A percentile compares a stretch with the other conserved stretches of the same genome.
Conservation (phyloP, 139 green algal genomes). For the Micractinium conductrix region DNA sequence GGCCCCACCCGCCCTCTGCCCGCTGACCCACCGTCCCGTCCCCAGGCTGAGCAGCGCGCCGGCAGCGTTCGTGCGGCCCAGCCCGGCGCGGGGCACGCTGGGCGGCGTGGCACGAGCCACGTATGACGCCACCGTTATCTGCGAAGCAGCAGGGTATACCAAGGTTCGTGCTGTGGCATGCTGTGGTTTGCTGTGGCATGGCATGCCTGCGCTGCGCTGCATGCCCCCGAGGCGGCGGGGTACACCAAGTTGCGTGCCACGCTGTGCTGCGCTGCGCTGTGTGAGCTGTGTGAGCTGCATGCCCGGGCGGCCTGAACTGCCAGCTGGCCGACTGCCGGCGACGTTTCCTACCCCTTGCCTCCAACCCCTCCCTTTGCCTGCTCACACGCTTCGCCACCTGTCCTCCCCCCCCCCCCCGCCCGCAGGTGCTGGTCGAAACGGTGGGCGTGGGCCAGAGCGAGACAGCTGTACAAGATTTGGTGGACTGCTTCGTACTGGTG, state of each 20-base stretch:
- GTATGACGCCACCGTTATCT: constrained; percentile 64
- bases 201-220: too few relatives aligned
- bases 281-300: neutral
- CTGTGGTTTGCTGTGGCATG: constrained; percentile 21
- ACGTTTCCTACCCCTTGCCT: too few relatives aligned
- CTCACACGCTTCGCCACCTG: neutral
- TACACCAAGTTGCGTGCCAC: too few relatives aligned
- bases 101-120: constrained; percentile 69
- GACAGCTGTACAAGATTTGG: constrained; percentile 62
- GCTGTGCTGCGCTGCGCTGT: neutral
- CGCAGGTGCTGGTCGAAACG: constrained; percentile 60
- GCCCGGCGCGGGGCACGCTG: constrained; percentile 59
- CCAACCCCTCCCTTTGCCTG: neutral
- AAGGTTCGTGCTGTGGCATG: constrained; percentile 33
- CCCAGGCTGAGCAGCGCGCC: constrained; percentile 40
- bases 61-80: constrained; percentile 65
- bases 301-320: neutral
- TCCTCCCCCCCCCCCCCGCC: neutral
- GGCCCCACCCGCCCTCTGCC: neutral
- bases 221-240: too few relatives aligned
- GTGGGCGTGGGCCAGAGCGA: constrained; percentile 76
- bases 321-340: too few relatives aligned
- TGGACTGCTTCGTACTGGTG: constrained; percentile 69
- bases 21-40: neutral
- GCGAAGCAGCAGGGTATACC: constrained; percentile 60